Conservation (phyloP, 2,329 filamentous ascomycete genomes). For the Beauveria medogensis region DNA sequence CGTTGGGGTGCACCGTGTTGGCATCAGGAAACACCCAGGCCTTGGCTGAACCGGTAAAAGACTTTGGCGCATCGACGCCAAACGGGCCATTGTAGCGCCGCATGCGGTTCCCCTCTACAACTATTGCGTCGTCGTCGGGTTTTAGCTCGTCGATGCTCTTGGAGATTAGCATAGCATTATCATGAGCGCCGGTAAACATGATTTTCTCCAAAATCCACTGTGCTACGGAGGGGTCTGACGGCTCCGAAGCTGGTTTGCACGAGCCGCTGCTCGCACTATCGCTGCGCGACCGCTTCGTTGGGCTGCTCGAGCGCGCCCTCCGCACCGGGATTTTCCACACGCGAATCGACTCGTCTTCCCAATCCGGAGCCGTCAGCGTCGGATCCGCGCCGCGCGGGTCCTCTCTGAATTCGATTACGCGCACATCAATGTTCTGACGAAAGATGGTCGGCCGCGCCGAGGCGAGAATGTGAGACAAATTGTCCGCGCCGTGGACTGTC, state of each 20-base stretch:
- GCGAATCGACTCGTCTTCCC: conserved; percentile 65
- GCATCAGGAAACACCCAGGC: conserved; percentile 22
- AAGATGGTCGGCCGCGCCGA: conserved; percentile 80
- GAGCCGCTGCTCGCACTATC: conserved; percentile 14
- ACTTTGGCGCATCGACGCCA: conserved; percentile 12
- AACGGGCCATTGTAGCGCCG: conserved; percentile 59
- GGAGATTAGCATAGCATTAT: conserved; percentile 17
- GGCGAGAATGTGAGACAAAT: conserved; percentile 73
- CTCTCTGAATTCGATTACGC: conserved; percentile 55
- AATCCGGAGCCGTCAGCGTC: conserved; percentile 49
- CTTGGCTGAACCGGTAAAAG: conserved; percentile 16
- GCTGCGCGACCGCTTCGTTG: conserved; percentile 25
- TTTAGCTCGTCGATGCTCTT: conserved; percentile 22
- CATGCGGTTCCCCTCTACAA: conserved; percentile 57
- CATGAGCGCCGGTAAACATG: conserved; percentile 28
- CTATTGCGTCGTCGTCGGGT: conserved; percentile 38
- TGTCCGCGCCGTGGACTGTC: conserved; percentile 71
- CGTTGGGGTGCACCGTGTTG: not conserved
- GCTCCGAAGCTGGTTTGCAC: conserved; percentile 14
- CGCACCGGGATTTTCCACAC: conserved; percentile 70
- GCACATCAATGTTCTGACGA: conserved; percentile 70
- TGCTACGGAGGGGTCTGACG: conserved; percentile 25
- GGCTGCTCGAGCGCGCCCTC: conserved; percentile 25
- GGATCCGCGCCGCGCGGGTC: conserved; percentile 27
- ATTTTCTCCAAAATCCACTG: conserved; percentile 23